Evolutionary conservation across 2,329 filamentous ascomycete species (phyloP).

Genomic region (Clonostachys rhizophaga): DNA sequence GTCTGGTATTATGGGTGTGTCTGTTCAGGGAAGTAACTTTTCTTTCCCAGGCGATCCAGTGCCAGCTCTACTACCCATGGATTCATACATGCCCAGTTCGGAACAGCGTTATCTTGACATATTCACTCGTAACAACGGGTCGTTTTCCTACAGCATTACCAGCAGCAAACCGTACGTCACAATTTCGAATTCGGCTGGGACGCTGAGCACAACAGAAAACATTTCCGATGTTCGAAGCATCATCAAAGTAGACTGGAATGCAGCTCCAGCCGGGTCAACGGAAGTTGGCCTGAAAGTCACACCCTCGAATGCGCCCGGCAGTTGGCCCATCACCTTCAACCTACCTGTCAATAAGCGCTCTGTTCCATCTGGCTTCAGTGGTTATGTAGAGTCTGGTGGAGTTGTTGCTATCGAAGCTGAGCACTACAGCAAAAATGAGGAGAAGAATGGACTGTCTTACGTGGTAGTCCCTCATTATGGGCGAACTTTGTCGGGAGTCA

Average conservation of each 20-base stretch:
- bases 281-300: background rate
- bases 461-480: constrained; percentile 18
- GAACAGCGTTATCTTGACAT: constrained; percentile 21
- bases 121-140: constrained; percentile 2
- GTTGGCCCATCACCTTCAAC: constrained; percentile 40
- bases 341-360: constrained; percentile 3
- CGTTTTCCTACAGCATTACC: constrained; percentile 29
- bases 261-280: background rate
- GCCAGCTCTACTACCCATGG: background rate
- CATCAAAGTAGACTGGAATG: constrained; percentile 10
- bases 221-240: constrained; percentile 5
- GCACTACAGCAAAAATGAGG: constrained; percentile 10
- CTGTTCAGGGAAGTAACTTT: background rate
- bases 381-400: constrained; percentile 17
- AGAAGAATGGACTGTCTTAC: constrained; percentile 10
- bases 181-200: constrained; percentile 45
- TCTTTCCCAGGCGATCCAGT: background rate
- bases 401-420: constrained; percentile 19
- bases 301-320: background rate
- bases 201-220: constrained; percentile 32
- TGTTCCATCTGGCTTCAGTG: constrained; percentile 11
- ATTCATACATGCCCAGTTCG: constrained; percentile 32
- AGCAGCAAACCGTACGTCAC: constrained; percentile 50
- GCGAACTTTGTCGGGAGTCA: constrained; percentile 16
- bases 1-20: background rate